Evolutionary conservation across 2,329 filamentous ascomycete genomes (phyloP).

Genomic region (Colletotrichum chrysophilum): DNA sequence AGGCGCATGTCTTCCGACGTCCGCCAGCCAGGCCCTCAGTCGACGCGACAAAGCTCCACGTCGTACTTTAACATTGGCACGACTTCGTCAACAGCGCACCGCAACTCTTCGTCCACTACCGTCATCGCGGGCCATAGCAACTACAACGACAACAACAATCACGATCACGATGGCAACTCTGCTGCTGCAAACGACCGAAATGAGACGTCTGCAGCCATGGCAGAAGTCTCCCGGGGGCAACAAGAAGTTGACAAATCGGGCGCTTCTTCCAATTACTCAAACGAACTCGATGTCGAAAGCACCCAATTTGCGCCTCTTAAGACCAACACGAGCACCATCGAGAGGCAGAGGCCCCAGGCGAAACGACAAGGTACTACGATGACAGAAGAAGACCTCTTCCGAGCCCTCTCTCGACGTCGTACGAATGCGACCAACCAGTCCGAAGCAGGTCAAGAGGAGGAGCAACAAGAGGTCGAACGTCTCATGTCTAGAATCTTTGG

Average conservation of each 20-base stretch:
- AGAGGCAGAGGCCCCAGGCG: conserved; percentile 21
- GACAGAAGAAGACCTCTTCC: conserved; percentile 58
- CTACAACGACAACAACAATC: not conserved
- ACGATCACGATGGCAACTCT: not conserved
- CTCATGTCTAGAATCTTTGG: conserved; percentile 78
- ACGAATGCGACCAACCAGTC: conserved; percentile 37
- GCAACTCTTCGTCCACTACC: conserved; percentile 3
- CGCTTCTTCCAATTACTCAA: not conserved
- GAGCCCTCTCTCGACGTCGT: conserved; percentile 52
- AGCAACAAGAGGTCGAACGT: conserved; percentile 58
- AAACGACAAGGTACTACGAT: conserved; percentile 29
- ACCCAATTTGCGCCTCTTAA: conserved; percentile 33
- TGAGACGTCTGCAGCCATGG: not conserved
- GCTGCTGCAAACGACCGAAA: not conserved
- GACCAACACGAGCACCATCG: conserved; percentile 13
- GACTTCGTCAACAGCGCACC: not conserved
- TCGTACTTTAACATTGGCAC: not conserved
- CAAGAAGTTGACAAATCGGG: not conserved
- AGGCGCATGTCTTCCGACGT: not conserved
- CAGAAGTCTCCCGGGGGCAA: not conserved
- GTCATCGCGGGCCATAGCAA: not conserved
- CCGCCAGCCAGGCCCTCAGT: not conserved
- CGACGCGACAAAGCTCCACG: not conserved
- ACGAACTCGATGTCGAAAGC: not conserved
- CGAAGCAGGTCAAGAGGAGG: conserved; percentile 45